Percentiles rank a stretch among this genome's conserved stretches.
Conservation (phyloP, 768 basidiomycete species). For the Astraeus odoratus region DNA sequence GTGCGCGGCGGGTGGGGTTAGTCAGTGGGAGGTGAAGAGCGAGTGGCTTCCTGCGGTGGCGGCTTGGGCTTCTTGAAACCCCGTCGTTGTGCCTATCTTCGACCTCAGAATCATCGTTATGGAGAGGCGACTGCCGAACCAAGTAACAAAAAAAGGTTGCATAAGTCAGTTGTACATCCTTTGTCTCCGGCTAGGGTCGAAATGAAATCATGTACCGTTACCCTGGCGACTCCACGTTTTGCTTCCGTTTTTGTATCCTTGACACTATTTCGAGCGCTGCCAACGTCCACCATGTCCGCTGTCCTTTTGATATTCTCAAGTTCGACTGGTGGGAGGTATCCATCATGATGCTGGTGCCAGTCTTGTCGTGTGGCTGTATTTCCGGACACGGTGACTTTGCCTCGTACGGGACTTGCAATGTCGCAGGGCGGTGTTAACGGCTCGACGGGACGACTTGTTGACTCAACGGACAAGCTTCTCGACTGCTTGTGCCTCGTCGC, state of each 20-base stretch:
- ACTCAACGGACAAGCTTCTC: constrained; percentile 18
- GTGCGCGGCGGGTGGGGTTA: constrained; percentile 9
- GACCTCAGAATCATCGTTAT: constrained; percentile 9
- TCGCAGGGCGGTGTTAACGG: constrained; percentile 18
- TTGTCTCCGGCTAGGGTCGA: constrained; percentile 8
- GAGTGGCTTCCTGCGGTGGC: constrained; percentile 15
- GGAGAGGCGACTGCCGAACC: constrained; percentile 17
- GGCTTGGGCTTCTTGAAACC: constrained; percentile 10
- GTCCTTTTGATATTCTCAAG: not conserved
- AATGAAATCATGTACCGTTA: constrained; percentile 17
- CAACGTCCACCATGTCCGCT: not conserved
- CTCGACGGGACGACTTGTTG: constrained; percentile 14
- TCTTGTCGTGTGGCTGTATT: constrained; percentile 22
- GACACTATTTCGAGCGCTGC: not conserved
- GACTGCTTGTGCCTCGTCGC: constrained; percentile 1
- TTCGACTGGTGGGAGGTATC: too few species aligned
- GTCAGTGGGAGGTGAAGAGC: constrained; percentile 17
- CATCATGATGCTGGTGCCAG: constrained; percentile 12
- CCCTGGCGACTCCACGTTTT: constrained; percentile 17
- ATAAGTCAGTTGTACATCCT: constrained; percentile 16
- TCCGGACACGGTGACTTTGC: constrained; percentile 13
- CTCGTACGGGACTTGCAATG: constrained; percentile 5
- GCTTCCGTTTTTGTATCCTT: constrained; percentile 9
- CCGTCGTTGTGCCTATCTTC: constrained; percentile 7
- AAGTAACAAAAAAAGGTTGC: constrained; percentile 2